Evolutionary conservation across 2,329 filamentous ascomycete genomes (phyloP).

Genomic region (Penicillium sp.): DNA sequence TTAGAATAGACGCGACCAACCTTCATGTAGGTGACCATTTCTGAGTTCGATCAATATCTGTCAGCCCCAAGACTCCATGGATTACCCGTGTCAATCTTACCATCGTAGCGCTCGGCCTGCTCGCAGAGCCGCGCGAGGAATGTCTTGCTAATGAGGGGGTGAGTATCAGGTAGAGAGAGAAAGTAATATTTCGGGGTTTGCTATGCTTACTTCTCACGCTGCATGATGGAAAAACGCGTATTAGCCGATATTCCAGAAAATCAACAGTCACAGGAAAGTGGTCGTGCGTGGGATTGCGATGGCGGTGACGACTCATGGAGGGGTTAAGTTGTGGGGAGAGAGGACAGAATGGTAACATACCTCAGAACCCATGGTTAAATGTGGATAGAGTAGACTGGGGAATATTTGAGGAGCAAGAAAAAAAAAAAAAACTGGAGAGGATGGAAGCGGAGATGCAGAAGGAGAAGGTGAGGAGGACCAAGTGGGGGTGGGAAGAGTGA

Average conservation of each 20-base stretch:
- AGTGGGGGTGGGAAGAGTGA: constrained; percentile 23
- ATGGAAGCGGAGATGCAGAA: constrained; percentile 17
- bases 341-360: constrained; percentile 48
- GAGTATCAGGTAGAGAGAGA: constrained; percentile 25
- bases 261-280: constrained; percentile 5
- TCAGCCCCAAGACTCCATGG: constrained; percentile 7
- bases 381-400: constrained; percentile 13
- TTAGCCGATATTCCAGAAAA: constrained; percentile 29
- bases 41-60: constrained; percentile 42
- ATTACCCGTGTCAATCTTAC: constrained; percentile 44
- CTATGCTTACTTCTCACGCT: constrained; percentile 69
- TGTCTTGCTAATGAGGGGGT: constrained; percentile 75
- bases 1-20: constrained; percentile 47
- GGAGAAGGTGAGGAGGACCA: constrained; percentile 24
- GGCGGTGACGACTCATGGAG: constrained; percentile 33
- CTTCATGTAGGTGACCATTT: constrained; percentile 99
- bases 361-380: constrained; percentile 61
- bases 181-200: constrained; percentile 6
- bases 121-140: constrained; percentile 99
- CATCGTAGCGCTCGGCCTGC: constrained; percentile 99
- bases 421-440: constrained; percentile 5
- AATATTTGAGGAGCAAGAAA: constrained; percentile 9
- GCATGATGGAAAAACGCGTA: constrained; percentile 32
- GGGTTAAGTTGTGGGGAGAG: constrained; percentile 22
- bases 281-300: constrained; percentile 24